Evolutionary conservation across 345 rosid genomes (phyloP).

Genomic region (Sonneratia alba): DNA sequence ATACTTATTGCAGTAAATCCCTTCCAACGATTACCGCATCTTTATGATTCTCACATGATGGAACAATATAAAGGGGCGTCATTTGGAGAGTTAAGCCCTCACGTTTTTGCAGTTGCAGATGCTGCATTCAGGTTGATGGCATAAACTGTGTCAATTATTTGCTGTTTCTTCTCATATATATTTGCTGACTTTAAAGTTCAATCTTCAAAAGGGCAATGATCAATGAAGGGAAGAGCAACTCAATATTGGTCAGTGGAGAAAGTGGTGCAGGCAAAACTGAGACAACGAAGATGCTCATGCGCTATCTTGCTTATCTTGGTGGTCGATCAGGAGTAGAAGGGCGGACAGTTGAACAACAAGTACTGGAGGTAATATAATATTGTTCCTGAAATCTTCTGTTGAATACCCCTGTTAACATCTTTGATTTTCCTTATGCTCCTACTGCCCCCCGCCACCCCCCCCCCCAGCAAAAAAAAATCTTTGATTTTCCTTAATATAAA

Average conservation of each 20-base stretch:
- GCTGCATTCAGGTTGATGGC: conserved; percentile 81
- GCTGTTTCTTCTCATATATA: conserved; percentile 1
- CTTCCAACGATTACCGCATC: conserved; percentile 95
- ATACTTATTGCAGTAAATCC: conserved; percentile 97
- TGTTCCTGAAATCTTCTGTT: conserved; percentile 3
- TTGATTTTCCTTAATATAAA: conserved; percentile 4
- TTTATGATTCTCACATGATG: conserved; percentile 99
- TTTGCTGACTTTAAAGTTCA: conserved; percentile 22
- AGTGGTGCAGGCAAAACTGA: conserved; percentile 99
- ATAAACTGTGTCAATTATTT: conserved; percentile 8
- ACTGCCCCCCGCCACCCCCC: no score
- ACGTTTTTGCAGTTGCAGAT: conserved; percentile 98
- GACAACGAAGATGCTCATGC: conserved; percentile 99
- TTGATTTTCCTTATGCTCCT: background rate
- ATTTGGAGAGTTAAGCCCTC: conserved; percentile 98
- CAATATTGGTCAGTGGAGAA: conserved; percentile 99
- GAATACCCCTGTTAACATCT: conserved; percentile 4
- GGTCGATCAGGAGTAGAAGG: conserved; percentile 99
- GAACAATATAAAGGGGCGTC: conserved; percentile 96
- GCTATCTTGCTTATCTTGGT: conserved; percentile 95
- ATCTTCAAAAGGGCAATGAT: conserved; percentile 73
- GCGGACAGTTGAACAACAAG: conserved; percentile 99
- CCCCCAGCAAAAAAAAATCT: no score
- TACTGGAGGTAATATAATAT: conserved; percentile 69
- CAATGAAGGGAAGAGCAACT: conserved; percentile 96